A percentile compares a stretch with the other conserved stretches of the same genome.
Evolutionary conservation across 192 early-diverging fungal species (phyloP).

Genomic region (Linnemannia schmuckeri): DNA sequence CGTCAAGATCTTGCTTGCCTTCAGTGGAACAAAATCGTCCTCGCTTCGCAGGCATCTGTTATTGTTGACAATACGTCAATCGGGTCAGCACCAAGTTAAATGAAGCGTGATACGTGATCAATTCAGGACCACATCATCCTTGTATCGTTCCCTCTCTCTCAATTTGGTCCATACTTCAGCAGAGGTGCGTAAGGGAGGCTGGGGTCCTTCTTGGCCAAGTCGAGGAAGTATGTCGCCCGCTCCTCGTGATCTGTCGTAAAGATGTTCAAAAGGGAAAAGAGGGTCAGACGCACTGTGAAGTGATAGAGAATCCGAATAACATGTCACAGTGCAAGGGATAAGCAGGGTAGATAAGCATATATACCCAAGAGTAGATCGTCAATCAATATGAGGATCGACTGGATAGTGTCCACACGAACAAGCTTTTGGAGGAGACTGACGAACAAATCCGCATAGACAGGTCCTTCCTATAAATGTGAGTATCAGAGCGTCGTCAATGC

Average conservation of each 20-base stretch:
- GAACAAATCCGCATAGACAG: conserved; percentile 77
- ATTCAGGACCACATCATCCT: not conserved
- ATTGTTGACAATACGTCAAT: not conserved
- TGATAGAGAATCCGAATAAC: not conserved
- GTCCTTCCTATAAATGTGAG: conserved; percentile 39
- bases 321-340: not conserved
- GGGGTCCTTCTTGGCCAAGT: conserved; percentile 39
- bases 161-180: conserved; percentile 50
- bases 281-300: not conserved
- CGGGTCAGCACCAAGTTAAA: not conserved
- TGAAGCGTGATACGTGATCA: not conserved
- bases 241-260: conserved; percentile 58
- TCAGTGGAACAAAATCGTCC: conserved; percentile 90
- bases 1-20: conserved; percentile 87
- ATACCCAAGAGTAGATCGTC: conserved; percentile 85
- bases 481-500: not conserved
- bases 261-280: not conserved
- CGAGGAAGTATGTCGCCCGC: conserved; percentile 58
- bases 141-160: not conserved
- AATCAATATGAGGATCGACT: conserved; percentile 88
- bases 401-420: conserved; percentile 87
- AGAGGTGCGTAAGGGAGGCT: conserved; percentile 61
- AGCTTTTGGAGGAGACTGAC: conserved; percentile 80
- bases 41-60: conserved; percentile 79
- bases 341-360: not conserved